These are phyloP conservation scores for Magnusiomyces clavatus DNA, from an alignment of 1,139 yeast species.

Conservation along the genomic window DNA sequence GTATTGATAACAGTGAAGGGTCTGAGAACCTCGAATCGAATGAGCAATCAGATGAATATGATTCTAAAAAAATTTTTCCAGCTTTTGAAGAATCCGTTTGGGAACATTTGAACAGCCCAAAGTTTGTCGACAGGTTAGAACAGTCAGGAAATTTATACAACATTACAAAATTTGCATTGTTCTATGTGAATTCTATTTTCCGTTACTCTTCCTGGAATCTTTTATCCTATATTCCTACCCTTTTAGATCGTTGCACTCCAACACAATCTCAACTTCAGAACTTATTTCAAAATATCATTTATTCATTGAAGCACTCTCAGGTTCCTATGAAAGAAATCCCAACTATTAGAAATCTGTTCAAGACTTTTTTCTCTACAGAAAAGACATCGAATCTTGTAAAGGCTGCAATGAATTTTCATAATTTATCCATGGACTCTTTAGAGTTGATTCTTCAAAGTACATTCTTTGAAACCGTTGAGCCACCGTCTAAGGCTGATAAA, in stretches of 20 bases:
- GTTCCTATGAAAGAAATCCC: constrained; percentile 1
- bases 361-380: constrained; percentile 23
- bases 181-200: constrained; percentile 24
- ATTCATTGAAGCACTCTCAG: background rate
- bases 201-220: background rate
- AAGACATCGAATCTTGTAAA: constrained; percentile 37
- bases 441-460: constrained; percentile 67
- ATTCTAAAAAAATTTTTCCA: no score
- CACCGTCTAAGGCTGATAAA: constrained; percentile 5
- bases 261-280: background rate
- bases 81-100: constrained; percentile 22
- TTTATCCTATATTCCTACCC: background rate
- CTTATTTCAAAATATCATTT: no score
- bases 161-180: constrained; percentile 26
- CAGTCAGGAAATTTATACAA: constrained; percentile 25
- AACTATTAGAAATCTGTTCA: constrained; percentile 11
- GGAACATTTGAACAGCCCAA: constrained; percentile 19
- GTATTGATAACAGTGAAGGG: constrained; percentile 13
- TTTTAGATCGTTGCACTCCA: background rate
- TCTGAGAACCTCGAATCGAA: constrained; percentile 7
- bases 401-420: constrained; percentile 35
- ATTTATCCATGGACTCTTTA: constrained; percentile 44
- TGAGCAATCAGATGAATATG: constrained; percentile 12
- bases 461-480: constrained; percentile 5
- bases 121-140: constrained; percentile 14